Evolutionary conservation across 495 filamentous ascomycete genomes (phyloP).

Genomic region (Aspergillus funiculosus): DNA sequence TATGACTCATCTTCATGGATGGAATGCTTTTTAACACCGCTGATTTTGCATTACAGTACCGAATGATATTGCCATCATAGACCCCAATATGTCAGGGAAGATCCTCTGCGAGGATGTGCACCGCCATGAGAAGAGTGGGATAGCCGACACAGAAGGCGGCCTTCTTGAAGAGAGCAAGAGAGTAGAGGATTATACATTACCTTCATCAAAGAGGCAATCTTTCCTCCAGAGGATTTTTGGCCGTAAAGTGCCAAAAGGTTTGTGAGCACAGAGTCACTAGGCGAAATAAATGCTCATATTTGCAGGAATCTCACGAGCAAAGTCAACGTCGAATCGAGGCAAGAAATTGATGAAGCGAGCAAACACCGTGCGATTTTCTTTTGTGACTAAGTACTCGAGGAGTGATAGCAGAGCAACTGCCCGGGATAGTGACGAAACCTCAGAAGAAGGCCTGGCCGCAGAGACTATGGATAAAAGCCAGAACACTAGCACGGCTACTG

Average conservation of each 20-base stretch:
- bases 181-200: not conserved
- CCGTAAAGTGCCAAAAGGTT: slow-evolving; percentile 22
- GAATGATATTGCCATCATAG: slow-evolving; percentile 6
- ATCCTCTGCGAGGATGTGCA: slow-evolving; percentile 19
- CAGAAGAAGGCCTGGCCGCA: slow-evolving; percentile 3
- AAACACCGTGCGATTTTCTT: slow-evolving; percentile 29
- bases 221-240: slow-evolving; percentile 25
- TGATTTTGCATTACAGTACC: slow-evolving; percentile 7
- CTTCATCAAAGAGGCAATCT: slow-evolving; percentile 16
- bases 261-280: not conserved
- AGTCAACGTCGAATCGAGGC: slow-evolving; percentile 17
- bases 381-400: slow-evolving; percentile 21
- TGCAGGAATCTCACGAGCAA: slow-evolving; percentile 22
- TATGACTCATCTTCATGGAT: slow-evolving; percentile 2
- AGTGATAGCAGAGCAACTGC: slow-evolving; percentile 16
- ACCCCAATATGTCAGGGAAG: slow-evolving; percentile 3
- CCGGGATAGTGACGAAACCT: slow-evolving; percentile 14
- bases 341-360: slow-evolving; percentile 26
- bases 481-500: slow-evolving; percentile 8
- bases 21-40: not conserved
- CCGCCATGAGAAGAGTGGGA: slow-evolving; percentile 3
- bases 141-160: slow-evolving; percentile 10
- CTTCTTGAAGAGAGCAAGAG: slow-evolving; percentile 5
- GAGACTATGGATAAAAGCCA: slow-evolving; percentile 4
- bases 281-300: not conserved